These are phyloP conservation scores for Camptophora hylomeconis DNA, from an alignment of 2,329 filamentous ascomycete species.

Conservation along the genomic window DNA sequence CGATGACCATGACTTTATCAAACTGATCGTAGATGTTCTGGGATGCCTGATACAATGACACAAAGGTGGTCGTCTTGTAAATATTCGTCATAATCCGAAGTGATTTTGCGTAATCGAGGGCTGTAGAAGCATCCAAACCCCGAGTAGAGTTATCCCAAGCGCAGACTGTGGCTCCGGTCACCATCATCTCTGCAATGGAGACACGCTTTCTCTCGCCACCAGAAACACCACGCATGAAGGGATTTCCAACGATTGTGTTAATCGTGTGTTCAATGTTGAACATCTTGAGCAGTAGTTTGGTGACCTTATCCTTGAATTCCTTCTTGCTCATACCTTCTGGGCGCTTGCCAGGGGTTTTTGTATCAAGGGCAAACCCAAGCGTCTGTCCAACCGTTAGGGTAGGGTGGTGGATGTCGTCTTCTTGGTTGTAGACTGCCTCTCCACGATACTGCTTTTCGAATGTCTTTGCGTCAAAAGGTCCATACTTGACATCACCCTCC, in stretches of 20 bases:
- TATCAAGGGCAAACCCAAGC: constrained; percentile 69
- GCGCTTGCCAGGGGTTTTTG: constrained; percentile 70
- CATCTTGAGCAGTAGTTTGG: constrained; percentile 69
- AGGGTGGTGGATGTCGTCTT: constrained; percentile 75
- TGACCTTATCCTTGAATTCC: constrained; percentile 64
- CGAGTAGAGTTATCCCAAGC: constrained; percentile 67
- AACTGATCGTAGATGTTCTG: constrained; percentile 70
- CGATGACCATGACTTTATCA: constrained; percentile 74
- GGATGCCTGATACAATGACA: constrained; percentile 74
- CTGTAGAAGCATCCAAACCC: constrained; percentile 55
- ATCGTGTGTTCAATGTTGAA: constrained; percentile 87
- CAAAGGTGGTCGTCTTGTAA: constrained; percentile 72
- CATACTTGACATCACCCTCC: constrained; percentile 62
- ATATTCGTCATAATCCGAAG: constrained; percentile 71
- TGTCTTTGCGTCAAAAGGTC: constrained; percentile 56
- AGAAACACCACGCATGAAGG: constrained; percentile 66
- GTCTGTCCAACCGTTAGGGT: constrained; percentile 83
- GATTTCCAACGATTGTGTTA: constrained; percentile 73
- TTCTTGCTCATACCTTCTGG: constrained; percentile 58
- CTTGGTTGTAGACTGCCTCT: constrained; percentile 74
- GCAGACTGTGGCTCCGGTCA: constrained; percentile 57
- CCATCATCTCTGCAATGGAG: constrained; percentile 71
- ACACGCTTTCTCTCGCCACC: constrained; percentile 71
- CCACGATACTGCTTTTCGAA: constrained; percentile 62
- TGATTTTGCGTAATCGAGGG: constrained; percentile 54